Conservation (phyloP, 1,284 basidiomycete species). For the Wallemia hederae region DNA sequence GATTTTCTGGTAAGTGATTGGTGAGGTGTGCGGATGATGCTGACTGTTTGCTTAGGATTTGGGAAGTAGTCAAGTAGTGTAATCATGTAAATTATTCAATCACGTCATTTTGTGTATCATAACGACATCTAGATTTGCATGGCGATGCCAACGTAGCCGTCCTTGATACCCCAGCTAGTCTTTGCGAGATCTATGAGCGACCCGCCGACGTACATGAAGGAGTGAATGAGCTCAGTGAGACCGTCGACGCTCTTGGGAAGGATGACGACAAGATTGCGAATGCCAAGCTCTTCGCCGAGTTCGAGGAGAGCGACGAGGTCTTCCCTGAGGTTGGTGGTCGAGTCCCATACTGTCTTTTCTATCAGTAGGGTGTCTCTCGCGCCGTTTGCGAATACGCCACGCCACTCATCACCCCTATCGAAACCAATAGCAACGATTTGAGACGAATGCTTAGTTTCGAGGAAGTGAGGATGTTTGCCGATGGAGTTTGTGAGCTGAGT, state of each 20-base stretch:
- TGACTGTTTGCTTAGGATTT: background rate
- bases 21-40: background rate
- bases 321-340: background rate
- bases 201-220: background rate
- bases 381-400: background rate
- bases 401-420: background rate
- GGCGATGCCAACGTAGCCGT: background rate
- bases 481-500: background rate
- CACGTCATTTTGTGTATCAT: too few species aligned
- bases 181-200: background rate
- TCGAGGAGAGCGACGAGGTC: background rate
- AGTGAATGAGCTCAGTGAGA: background rate
- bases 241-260: background rate
- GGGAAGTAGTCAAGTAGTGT: background rate
- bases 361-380: background rate
- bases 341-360: background rate
- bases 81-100: background rate
- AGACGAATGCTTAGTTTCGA: background rate
- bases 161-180: background rate
- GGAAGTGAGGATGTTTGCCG: background rate
- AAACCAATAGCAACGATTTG: background rate
- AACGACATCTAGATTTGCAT: background rate
- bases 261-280: background rate
- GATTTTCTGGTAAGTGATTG: conserved; percentile 35
- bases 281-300: background rate